Evolutionary conservation across 75 land plant genomes (phyloP).

Genomic region (Pinus taeda): DNA sequence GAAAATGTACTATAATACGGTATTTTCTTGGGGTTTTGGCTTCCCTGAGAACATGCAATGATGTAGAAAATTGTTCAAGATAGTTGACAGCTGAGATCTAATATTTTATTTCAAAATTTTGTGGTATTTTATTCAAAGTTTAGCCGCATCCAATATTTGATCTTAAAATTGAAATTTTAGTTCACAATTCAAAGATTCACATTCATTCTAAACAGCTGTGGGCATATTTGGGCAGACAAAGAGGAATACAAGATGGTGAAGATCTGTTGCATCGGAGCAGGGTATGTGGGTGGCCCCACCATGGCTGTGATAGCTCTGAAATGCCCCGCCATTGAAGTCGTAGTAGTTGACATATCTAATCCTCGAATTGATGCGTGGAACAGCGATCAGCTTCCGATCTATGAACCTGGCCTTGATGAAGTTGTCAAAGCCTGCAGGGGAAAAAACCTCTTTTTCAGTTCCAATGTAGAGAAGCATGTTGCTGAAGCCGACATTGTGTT

Average conservation of each 20-base stretch:
- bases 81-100: no score
- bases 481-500: conserved; percentile 60
- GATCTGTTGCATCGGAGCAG: conserved; percentile 83
- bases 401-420: conserved; percentile 82
- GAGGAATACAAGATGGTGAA: conserved; percentile 42
- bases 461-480: conserved; percentile 72
- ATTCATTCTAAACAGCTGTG: no score
- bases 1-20: no score
- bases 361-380: conserved; percentile 82
- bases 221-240: no score
- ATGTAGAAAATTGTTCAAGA: no score
- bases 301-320: conserved; percentile 90
- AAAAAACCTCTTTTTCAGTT: conserved; percentile 70
- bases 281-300: conserved; percentile 91
- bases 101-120: no score
- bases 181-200: no score
- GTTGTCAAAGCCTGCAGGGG: conserved; percentile 78
- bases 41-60: no score
- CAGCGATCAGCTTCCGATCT: conserved; percentile 84
- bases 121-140: no score
- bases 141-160: no score
- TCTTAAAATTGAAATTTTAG: no score
- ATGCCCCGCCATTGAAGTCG: conserved; percentile 79
- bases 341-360: conserved; percentile 72
- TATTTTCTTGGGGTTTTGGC: no score